Conservation (phyloP, 116 monocot species). For the Trichopus zeylanicus region DNA sequence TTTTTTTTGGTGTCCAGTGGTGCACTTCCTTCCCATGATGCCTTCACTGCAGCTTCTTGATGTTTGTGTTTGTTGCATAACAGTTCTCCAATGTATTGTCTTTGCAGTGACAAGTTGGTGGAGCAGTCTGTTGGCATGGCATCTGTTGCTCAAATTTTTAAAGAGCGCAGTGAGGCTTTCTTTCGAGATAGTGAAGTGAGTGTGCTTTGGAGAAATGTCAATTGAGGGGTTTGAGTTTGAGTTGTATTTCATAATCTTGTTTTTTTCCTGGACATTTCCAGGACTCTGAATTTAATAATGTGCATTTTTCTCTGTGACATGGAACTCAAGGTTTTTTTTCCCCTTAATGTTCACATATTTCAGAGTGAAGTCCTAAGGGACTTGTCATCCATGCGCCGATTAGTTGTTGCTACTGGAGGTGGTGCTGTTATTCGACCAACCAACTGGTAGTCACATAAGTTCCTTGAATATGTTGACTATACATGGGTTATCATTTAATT, state of each 20-base stretch:
- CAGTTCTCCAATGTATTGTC: not conserved
- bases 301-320: not conserved
- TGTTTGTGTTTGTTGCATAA: not conserved
- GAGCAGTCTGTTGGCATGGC: conserved; percentile 73
- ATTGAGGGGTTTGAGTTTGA: not conserved
- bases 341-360: conserved; percentile 4
- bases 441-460: conserved; percentile 24
- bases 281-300: not conserved
- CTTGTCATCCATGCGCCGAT: conserved; percentile 32
- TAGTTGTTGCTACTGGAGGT: conserved; percentile 48
- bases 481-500: not conserved
- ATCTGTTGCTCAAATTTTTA: conserved; percentile 90
- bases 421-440: conserved; percentile 41
- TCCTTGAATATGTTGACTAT: not conserved
- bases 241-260: not conserved
- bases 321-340: not conserved
- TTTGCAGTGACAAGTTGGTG: conserved; percentile 76
- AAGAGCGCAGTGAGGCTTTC: conserved; percentile 65
- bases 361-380: conserved; percentile 35
- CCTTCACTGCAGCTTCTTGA: not conserved
- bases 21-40: no score
- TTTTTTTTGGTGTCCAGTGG: not conserved
- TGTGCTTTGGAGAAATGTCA: not conserved
- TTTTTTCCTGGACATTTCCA: not conserved
- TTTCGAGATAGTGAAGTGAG: conserved; percentile 85